A percentile compares a stretch with the other conserved stretches of the same genome.
Conservation (phyloP, 2,329 filamentous ascomycete genomes). For the Hymenotorrendiella dingleyae region DNA sequence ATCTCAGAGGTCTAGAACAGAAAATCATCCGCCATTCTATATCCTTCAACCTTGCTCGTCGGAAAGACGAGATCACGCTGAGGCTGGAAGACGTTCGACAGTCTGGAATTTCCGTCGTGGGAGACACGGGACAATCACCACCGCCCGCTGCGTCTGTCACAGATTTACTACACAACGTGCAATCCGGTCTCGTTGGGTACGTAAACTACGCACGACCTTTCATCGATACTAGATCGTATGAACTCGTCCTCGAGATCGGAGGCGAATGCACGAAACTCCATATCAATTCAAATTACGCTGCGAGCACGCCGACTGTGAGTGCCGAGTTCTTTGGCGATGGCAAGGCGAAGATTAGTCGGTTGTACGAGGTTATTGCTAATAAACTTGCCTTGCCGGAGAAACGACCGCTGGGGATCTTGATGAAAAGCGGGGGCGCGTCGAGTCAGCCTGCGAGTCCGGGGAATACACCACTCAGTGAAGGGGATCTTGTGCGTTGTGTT, state of each 20-base stretch:
- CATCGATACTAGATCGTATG: constrained; percentile 66
- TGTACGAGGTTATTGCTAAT: constrained; percentile 75
- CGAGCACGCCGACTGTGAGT: constrained; percentile 38
- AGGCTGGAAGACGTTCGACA: constrained; percentile 84
- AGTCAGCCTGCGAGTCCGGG: constrained; percentile 61
- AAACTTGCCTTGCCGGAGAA: constrained; percentile 66
- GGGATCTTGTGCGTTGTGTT: constrained; percentile 57
- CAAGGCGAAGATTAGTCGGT: constrained; percentile 61
- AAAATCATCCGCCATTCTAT: constrained; percentile 73
- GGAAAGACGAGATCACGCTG: constrained; percentile 69
- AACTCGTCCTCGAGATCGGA: constrained; percentile 76
- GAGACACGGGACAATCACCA: constrained; percentile 36
- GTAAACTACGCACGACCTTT: constrained; percentile 81
- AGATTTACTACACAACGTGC: neutral
- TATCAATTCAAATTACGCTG: constrained; percentile 26
- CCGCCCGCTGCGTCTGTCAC: constrained; percentile 23
- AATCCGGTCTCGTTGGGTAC: constrained; percentile 40
- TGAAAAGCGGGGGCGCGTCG: constrained; percentile 56
- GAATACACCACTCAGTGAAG: constrained; percentile 61
- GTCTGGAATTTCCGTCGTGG: constrained; percentile 65
- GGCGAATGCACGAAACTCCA: constrained; percentile 57
- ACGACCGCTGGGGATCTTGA: constrained; percentile 59
- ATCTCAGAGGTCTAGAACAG: constrained; percentile 88
- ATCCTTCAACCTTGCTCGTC: constrained; percentile 64
- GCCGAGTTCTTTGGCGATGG: constrained; percentile 70